Conservation (phyloP, 2,329 filamentous ascomycete species). For the Nigrospora osmanthi region DNA sequence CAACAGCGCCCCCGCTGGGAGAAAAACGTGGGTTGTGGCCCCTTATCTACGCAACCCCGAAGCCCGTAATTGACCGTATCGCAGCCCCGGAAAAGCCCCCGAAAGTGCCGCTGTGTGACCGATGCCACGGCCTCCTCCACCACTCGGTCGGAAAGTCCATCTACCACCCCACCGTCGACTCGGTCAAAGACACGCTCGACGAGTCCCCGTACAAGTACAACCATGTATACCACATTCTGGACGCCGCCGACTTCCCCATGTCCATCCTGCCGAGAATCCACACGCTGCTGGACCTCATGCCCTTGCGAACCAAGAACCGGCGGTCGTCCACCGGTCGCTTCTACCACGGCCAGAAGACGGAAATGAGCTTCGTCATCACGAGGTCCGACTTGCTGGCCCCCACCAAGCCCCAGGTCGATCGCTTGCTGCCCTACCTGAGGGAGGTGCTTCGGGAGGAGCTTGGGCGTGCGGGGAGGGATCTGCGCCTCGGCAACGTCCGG, state of each 20-base stretch:
- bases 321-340: slow-evolving; percentile 63
- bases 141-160: slow-evolving; percentile 67
- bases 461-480: slow-evolving; percentile 54
- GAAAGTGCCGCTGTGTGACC: slow-evolving; percentile 64
- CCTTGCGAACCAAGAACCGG: slow-evolving; percentile 72
- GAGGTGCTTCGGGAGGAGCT: slow-evolving; percentile 71
- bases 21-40: too few relatives aligned
- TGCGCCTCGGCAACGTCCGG: slow-evolving; percentile 81
- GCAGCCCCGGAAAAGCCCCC: slow-evolving; percentile 8
- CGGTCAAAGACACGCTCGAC: slow-evolving; percentile 74
- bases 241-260: slow-evolving; percentile 95
- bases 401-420: slow-evolving; percentile 74
- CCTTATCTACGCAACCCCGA: background rate
- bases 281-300: slow-evolving; percentile 60
- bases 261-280: slow-evolving; percentile 76
- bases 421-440: slow-evolving; percentile 76
- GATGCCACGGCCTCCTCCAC: slow-evolving; percentile 77
- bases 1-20: too few relatives aligned
- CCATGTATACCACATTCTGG: slow-evolving; percentile 90
- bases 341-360: slow-evolving; percentile 58
- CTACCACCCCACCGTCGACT: slow-evolving; percentile 71
- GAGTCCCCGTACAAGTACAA: slow-evolving; percentile 88
- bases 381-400: slow-evolving; percentile 80
- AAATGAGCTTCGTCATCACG: slow-evolving; percentile 87
- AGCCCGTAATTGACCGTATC: background rate